Evolutionary conservation across 495 filamentous ascomycete genomes (phyloP), one percentile per base, ranked within the genome.

Genomic region (Chaetomium fimeti): DNA sequence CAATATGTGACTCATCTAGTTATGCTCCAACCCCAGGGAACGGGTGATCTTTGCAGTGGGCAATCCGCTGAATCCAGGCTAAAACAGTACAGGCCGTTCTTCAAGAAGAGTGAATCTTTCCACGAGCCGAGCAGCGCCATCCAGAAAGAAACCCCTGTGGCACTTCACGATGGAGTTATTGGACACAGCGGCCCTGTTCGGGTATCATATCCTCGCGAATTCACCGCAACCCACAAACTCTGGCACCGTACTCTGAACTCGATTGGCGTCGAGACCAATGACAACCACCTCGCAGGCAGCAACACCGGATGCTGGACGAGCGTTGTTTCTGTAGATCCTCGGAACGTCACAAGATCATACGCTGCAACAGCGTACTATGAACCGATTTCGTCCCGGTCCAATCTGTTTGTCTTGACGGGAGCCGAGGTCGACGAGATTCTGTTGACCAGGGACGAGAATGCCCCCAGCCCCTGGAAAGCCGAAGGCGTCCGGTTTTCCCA

Each of bases 91-190:
- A 80, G 79, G 24, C 80, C 78, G 0, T 82, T 71, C 57, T 82
- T 81, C 68, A 81, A 81, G 64, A 83, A 77, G 58, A 75, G 71
- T 42, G 80, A 85, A 59, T 75, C 67, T 1, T 83, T 84, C 38
- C 75, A 80, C n/a, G 63, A 73, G 13, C 27, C 66, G 75, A 61
- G 65, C 69, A 27, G 70, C 68, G 0, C 52, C 70, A 7, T 80
- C 73, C 61, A 64, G 38, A 47, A 36, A 52, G 40, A 67, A 75
- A 29, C 32, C 66, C 18, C 63, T 69, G 27, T 57, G 1, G 8
- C n/a, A 2, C 36, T 57, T 22, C 55, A 57, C 28, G 55, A 57
- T 16, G 55, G 55, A 42, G 12, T 55, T 7, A 73, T 83, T 56
- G 83, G 83, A 0, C 67, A 58, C 1, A 48, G 66, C 48, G 82